Evolutionary conservation across 495 filamentous ascomycete genomes (phyloP).

Genomic region (Clavariopsis aquatica): DNA sequence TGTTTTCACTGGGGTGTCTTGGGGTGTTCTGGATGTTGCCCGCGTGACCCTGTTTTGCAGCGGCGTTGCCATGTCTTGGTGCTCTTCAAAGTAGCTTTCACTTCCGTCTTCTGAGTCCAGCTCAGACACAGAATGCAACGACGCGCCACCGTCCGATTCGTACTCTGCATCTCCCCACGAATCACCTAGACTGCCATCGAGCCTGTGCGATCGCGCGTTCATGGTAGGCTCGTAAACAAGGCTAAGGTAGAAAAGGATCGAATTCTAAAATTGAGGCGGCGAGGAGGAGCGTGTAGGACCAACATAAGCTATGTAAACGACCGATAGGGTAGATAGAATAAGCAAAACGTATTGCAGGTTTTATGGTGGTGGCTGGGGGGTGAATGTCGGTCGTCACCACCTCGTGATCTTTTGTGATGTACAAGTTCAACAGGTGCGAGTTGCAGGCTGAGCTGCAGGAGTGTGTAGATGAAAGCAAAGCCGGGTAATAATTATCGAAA

Average conservation of each 20-base stretch:
- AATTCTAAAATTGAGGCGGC: not conserved
- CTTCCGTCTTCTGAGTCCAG: constrained; percentile 11
- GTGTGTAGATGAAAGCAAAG: not conserved
- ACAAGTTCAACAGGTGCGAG: constrained; percentile 12
- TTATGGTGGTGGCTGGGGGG: constrained; percentile 18
- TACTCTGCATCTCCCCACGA: constrained; percentile 45
- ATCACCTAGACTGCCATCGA: constrained; percentile 36
- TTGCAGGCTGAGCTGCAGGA: not conserved
- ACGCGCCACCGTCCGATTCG: constrained; percentile 27
- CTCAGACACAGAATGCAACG: constrained; percentile 26
- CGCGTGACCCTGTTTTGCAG: constrained; percentile 3
- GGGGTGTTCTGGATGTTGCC: constrained; percentile 16
- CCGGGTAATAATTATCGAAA: not conserved
- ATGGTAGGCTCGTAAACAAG: constrained; percentile 1
- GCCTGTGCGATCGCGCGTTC: constrained; percentile 19
- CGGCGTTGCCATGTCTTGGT: constrained; percentile 22
- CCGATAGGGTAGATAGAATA: not conserved
- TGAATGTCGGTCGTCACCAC: constrained; percentile 10
- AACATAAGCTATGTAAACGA: not conserved
- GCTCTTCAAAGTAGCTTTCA: constrained; percentile 25
- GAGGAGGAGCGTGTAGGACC: not conserved
- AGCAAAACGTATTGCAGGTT: not conserved
- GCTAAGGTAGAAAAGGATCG: not conserved
- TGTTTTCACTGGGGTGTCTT: constrained; percentile 18
- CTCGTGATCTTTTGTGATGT: constrained; percentile 6